Percentiles rank a stretch among this genome's conserved stretches.
Evolutionary conservation across 129 eudicot genomes (phyloP).

Genomic region (Deinandra increscens): DNA sequence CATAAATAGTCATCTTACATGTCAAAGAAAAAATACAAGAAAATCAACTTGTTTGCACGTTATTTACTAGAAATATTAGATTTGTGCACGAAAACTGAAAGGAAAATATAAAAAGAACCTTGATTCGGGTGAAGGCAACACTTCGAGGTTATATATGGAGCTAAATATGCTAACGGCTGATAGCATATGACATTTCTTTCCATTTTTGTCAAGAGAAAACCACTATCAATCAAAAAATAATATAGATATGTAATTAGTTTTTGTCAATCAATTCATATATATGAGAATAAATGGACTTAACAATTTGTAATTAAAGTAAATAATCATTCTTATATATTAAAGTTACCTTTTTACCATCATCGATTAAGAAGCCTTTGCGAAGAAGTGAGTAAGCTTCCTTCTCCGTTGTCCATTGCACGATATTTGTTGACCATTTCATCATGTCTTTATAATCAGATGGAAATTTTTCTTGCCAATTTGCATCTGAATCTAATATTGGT

Average conservation of each 20-base stretch:
- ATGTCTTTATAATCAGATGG: neutral
- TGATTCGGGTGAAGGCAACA: neutral
- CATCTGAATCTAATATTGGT: neutral
- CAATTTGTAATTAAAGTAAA: neutral
- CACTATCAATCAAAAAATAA: conserved; percentile 2
- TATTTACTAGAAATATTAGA: neutral
- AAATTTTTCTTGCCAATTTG: conserved; percentile 11
- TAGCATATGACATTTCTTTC: conserved; percentile 22
- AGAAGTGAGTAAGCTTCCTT: conserved; percentile 14
- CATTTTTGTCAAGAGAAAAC: conserved; percentile 16
- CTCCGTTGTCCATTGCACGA: conserved; percentile 1
- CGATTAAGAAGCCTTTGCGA: conserved; percentile 16
- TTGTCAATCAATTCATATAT: neutral
- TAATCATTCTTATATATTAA: neutral
- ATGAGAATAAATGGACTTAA: too few relatives aligned
- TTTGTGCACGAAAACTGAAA: too few relatives aligned
- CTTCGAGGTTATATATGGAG: too few relatives aligned
- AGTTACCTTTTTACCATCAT: neutral
- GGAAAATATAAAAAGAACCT: conserved; percentile 9
- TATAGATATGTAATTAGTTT: neutral
- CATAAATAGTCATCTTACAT: neutral
- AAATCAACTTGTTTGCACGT: neutral
- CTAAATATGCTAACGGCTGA: too few relatives aligned
- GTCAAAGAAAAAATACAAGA: neutral
- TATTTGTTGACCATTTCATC: neutral